A percentile compares a stretch with the other conserved stretches of the same genome.
Conservation (phyloP, 257 asterid genomes). For the Petunia axillaris region DNA sequence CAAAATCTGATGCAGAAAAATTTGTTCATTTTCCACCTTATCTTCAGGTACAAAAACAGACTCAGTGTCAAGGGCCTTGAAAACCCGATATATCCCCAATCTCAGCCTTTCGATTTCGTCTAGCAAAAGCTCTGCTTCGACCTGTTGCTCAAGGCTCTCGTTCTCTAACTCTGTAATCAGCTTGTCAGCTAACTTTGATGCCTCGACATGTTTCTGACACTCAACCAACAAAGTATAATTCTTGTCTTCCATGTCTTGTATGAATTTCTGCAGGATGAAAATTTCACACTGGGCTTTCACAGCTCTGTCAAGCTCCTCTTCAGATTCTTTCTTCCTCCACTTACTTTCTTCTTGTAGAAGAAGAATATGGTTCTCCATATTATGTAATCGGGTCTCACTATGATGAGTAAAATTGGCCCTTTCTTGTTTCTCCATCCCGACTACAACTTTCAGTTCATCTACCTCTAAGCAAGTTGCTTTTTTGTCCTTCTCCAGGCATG, state of each 20-base stretch:
- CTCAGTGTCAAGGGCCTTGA: slow-evolving; percentile 57
- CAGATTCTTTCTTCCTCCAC: slow-evolving; percentile 70
- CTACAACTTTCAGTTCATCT: slow-evolving; percentile 57
- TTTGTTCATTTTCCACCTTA: slow-evolving; percentile 58
- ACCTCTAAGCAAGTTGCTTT: slow-evolving; percentile 63
- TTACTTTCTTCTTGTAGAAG: slow-evolving; percentile 72
- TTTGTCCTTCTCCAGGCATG: slow-evolving; percentile 74
- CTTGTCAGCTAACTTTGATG: slow-evolving; percentile 80
- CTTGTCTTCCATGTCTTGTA: slow-evolving; percentile 89
- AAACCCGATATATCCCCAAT: slow-evolving; percentile 70
- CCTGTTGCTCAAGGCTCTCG: slow-evolving; percentile 95
- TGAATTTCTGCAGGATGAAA: slow-evolving; percentile 79
- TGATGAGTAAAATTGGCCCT: slow-evolving; percentile 46
- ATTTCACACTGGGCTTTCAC: slow-evolving; percentile 85
- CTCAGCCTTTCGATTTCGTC: slow-evolving; percentile 80
- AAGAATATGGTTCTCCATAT: slow-evolving; percentile 69
- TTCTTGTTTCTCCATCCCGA: slow-evolving; percentile 74
- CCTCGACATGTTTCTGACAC: slow-evolving; percentile 92
- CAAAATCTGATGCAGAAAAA: slow-evolving; percentile 53
- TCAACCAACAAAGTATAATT: slow-evolving; percentile 65
- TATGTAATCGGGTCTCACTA: slow-evolving; percentile 62
- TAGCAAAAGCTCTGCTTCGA: slow-evolving; percentile 79
- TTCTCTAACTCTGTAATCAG: slow-evolving; percentile 87
- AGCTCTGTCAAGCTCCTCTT: slow-evolving; percentile 80
- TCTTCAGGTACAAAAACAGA: slow-evolving; percentile 39